These are phyloP conservation scores for Fusarium lyarnte DNA, from an alignment of 2,329 filamentous ascomycete genomes.

Conservation along the genomic window DNA sequence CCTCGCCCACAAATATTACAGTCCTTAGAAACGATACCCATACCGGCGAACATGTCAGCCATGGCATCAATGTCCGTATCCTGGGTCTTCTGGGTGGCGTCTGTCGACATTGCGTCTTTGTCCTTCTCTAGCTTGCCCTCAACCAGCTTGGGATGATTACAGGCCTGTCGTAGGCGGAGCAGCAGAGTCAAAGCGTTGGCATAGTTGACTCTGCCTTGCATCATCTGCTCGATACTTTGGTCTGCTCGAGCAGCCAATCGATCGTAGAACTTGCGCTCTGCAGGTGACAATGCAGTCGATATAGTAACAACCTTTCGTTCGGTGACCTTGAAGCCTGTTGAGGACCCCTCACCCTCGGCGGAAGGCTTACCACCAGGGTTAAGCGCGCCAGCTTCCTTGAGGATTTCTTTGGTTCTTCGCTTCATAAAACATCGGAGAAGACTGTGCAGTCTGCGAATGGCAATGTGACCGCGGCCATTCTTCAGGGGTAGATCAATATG, in stretches of 20 bases:
- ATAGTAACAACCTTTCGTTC: slow-evolving; percentile 88
- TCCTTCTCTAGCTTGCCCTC: slow-evolving; percentile 87
- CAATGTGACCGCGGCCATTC: slow-evolving; percentile 86
- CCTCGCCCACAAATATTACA: slow-evolving; percentile 85
- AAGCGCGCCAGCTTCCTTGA: slow-evolving; percentile 85
- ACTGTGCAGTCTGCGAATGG: slow-evolving; percentile 85
- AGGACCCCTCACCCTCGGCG: slow-evolving; percentile 60
- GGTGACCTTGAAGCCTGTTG: slow-evolving; percentile 86
- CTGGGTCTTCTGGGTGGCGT: slow-evolving; percentile 61
- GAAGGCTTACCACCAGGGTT: slow-evolving; percentile 76
- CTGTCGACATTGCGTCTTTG: slow-evolving; percentile 81
- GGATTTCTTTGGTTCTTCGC: slow-evolving; percentile 95
- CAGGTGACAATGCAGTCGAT: slow-evolving; percentile 78
- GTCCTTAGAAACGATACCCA: slow-evolving; percentile 79
- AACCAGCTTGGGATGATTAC: slow-evolving; percentile 91
- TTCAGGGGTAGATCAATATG: slow-evolving; percentile 92
- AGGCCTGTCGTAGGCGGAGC: slow-evolving; percentile 89
- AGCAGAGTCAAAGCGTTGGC: slow-evolving; percentile 92
- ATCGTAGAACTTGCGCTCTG: slow-evolving; percentile 87
- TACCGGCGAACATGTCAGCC: slow-evolving; percentile 84
- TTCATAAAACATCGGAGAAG: slow-evolving; percentile 97
- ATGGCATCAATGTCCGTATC: slow-evolving; percentile 81
- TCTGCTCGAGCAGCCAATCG: slow-evolving; percentile 86
- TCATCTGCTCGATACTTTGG: slow-evolving; percentile 87
- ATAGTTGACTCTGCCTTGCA: slow-evolving; percentile 85